phyloP scores from a whole-genome alignment of 2,329 filamentous ascomycete genomes.

The Fusarium musae region DNA sequence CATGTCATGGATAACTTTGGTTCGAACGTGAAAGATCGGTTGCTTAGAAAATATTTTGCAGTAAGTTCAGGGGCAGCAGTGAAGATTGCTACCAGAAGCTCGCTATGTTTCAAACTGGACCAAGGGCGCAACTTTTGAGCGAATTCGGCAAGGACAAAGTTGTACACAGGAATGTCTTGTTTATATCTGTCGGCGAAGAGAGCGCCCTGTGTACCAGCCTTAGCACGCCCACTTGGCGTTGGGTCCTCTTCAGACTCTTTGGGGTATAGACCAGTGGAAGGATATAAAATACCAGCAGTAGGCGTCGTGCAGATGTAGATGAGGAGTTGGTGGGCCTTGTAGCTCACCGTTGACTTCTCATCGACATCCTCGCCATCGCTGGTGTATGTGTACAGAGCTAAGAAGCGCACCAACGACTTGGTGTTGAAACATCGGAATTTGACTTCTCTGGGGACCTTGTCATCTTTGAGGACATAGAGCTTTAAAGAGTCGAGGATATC shows the following conservation, averaged over 20 bases:
- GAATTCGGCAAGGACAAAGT: conserved; percentile 82
- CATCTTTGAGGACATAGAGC: conserved; percentile 78
- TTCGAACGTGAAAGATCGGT: conserved; percentile 84
- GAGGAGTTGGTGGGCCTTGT: conserved; percentile 80
- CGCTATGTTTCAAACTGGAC: conserved; percentile 81
- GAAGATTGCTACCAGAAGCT: conserved; percentile 85
- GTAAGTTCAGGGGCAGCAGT: conserved; percentile 84
- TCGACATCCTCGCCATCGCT: conserved; percentile 57
- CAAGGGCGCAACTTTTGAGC: conserved; percentile 84
- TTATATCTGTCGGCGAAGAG: conserved; percentile 76
- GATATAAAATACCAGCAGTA: conserved; percentile 77
- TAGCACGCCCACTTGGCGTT: conserved; percentile 47
- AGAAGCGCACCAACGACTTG: conserved; percentile 76
- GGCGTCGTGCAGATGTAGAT: conserved; percentile 78
- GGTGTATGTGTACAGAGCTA: conserved; percentile 75
- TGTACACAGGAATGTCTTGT: conserved; percentile 78
- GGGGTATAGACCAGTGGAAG: conserved; percentile 87
- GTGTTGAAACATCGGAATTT: conserved; percentile 83
- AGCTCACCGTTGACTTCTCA: conserved; percentile 64
- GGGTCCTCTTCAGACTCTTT: conserved; percentile 68
- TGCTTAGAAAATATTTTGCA: conserved; percentile 85
- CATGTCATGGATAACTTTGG: conserved; percentile 93
- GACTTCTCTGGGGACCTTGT: conserved; percentile 74
- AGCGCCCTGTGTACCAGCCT: conserved; percentile 71
- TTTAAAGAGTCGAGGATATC: conserved; percentile 80